Evolutionary conservation across 208 protist genomes (phyloP).

Genomic region (Blastocrithidia nonstop): DNA sequence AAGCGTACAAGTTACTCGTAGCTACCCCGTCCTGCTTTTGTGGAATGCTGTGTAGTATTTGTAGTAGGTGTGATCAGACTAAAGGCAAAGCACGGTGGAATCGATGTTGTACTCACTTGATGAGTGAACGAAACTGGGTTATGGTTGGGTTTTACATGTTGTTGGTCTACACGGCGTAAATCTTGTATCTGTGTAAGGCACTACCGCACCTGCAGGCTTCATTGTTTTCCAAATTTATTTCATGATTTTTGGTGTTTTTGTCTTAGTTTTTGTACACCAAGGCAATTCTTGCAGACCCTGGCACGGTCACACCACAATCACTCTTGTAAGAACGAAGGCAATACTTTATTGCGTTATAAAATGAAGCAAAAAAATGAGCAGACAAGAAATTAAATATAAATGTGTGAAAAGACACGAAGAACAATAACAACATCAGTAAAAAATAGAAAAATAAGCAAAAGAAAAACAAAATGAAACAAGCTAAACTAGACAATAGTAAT

Average conservation of each 20-base stretch:
- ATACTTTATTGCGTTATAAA: no score
- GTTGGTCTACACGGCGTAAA: constrained; percentile 70
- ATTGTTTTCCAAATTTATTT: constrained; percentile 27
- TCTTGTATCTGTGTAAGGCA: constrained; percentile 49
- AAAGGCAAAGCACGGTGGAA: constrained; percentile 18
- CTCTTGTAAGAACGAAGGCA: constrained; percentile 15
- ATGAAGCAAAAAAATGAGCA: no score
- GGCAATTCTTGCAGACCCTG: constrained; percentile 67
- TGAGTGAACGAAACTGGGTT: constrained; percentile 53
- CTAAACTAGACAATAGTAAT: no score
- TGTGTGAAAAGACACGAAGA: neutral
- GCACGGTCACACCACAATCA: constrained; percentile 39
- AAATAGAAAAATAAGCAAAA: no score
- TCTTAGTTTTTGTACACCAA: constrained; percentile 50
- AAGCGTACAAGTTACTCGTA: constrained; percentile 19
- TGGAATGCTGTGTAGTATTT: constrained; percentile 31
- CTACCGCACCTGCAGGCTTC: constrained; percentile 35
- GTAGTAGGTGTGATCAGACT: constrained; percentile 23
- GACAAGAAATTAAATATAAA: constrained; percentile 3
- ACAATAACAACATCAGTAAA: no score
- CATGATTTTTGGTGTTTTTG: constrained; percentile 31
- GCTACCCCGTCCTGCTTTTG: constrained; percentile 13
- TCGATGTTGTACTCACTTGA: constrained; percentile 16
- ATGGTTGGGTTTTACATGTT: constrained; percentile 78
- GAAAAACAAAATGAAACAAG: no score